A percentile compares a stretch with the other conserved stretches of the same genome.
These are phyloP conservation scores for Canavalia gladiata DNA, from an alignment of 306 rosid species.

Conservation along the genomic window DNA sequence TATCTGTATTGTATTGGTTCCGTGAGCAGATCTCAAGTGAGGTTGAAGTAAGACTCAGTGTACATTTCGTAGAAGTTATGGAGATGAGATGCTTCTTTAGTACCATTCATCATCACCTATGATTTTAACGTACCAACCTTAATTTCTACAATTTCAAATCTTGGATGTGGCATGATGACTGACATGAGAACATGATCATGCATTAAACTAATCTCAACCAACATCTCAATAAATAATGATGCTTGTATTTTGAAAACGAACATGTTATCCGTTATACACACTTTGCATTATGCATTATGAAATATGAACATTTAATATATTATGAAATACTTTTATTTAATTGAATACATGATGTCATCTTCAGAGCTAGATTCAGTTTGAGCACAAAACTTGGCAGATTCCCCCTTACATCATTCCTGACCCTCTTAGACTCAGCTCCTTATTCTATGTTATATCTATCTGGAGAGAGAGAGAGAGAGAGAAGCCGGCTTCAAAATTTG, in stretches of 20 bases:
- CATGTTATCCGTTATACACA: slow-evolving; percentile 35
- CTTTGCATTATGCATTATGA: slow-evolving; percentile 43
- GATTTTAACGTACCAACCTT: slow-evolving; percentile 33
- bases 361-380: slow-evolving; percentile 58
- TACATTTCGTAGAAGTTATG: background rate
- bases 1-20: background rate
- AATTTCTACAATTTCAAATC: slow-evolving; percentile 46
- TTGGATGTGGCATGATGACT: slow-evolving; percentile 44
- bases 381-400: slow-evolving; percentile 75
- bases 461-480: slow-evolving; percentile 43
- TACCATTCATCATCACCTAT: slow-evolving; percentile 3
- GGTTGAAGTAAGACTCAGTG: background rate
- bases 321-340: background rate
- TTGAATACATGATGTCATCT: slow-evolving; percentile 56
- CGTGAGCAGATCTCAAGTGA: background rate
- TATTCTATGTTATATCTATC: slow-evolving; percentile 54
- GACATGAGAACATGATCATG: slow-evolving; percentile 42
- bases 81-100: background rate
- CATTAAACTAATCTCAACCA: slow-evolving; percentile 25
- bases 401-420: slow-evolving; percentile 75
- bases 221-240: slow-evolving; percentile 31
- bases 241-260: slow-evolving; percentile 29
- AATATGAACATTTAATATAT: slow-evolving; percentile 21
- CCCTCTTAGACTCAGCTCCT: slow-evolving; percentile 53
- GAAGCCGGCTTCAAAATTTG: slow-evolving; percentile 61